Evolutionary conservation across 2,329 filamentous ascomycete genomes (phyloP).

Genomic region (Aureobasidium sp.): DNA sequence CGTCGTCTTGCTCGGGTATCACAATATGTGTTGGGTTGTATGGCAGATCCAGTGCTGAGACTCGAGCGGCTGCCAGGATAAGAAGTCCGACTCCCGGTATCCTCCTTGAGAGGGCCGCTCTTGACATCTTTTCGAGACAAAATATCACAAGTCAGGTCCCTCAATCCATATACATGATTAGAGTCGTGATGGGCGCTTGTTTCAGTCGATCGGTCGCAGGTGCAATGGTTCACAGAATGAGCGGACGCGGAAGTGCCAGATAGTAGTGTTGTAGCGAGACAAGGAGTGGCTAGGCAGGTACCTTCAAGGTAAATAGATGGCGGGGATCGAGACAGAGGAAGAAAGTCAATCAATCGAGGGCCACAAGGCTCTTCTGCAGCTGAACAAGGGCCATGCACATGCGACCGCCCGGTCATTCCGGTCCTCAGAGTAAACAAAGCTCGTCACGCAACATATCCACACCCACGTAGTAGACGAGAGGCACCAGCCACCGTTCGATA

Average conservation of each 20-base stretch:
- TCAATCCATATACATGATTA: slow-evolving; percentile 10
- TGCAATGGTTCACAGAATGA: slow-evolving; percentile 10
- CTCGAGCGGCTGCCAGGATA: neutral
- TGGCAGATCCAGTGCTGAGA: slow-evolving; percentile 46
- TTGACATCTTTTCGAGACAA: slow-evolving; percentile 11
- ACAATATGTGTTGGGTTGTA: slow-evolving; percentile 74
- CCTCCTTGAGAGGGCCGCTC: neutral
- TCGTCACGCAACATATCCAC: slow-evolving; percentile 9
- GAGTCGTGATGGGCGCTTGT: neutral
- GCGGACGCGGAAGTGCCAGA: neutral
- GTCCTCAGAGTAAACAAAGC: slow-evolving; percentile 13
- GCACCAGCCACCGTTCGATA: slow-evolving; percentile 15
- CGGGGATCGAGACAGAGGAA: neutral
- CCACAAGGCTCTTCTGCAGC: slow-evolving; percentile 5
- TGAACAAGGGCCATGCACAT: slow-evolving; percentile 8
- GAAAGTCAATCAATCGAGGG: slow-evolving; percentile 5
- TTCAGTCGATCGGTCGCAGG: neutral
- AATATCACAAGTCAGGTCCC: neutral
- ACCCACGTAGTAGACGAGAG: neutral
- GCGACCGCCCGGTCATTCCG: slow-evolving; percentile 14
- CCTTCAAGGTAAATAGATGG: slow-evolving; percentile 14
- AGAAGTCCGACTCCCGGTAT: slow-evolving; percentile 8
- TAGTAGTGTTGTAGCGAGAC: slow-evolving; percentile 9
- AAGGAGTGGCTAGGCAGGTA: slow-evolving; percentile 15
- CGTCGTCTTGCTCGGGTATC: slow-evolving; percentile 39